A percentile compares a stretch with the other conserved stretches of the same genome.
These are phyloP conservation scores for Ostreobium quekettii DNA, from an alignment of 139 green algal species.

Conservation along the genomic window DNA sequence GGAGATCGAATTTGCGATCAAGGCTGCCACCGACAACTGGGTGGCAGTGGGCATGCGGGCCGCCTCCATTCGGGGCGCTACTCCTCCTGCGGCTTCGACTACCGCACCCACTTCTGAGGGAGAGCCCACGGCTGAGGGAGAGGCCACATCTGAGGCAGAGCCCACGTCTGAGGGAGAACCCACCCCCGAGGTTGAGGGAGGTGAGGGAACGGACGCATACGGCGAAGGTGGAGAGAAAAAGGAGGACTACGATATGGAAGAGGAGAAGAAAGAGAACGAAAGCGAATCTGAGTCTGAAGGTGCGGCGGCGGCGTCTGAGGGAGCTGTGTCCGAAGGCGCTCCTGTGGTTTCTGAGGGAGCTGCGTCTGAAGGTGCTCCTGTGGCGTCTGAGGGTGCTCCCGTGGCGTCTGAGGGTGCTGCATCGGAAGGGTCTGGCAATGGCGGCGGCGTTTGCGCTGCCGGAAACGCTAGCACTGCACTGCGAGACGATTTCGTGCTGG, in stretches of 20 bases:
- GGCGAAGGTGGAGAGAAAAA: too few species aligned
- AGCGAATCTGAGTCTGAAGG: background rate
- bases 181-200: constrained; percentile 10
- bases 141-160: background rate
- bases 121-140: background rate
- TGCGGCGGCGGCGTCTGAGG: background rate
- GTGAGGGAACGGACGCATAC: background rate
- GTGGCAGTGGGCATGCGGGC: constrained; percentile 8
- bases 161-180: constrained; percentile 5
- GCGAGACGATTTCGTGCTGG: too few species aligned
- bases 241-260: background rate
- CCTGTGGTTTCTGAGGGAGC: background rate
- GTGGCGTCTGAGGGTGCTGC: background rate
- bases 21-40: constrained; percentile 9
- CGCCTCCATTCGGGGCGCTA: background rate
- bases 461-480: too few species aligned
- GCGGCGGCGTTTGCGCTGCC: too few species aligned
- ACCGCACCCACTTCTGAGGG: background rate
- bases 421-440: too few species aligned
- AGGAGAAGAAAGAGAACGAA: background rate
- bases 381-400: background rate
- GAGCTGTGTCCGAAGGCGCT: background rate
- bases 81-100: background rate
- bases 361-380: constrained; percentile 8
- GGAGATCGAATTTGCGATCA: constrained; percentile 20